phyloP scores from a whole-genome alignment of 2,329 filamentous ascomycete genomes.

The Knufia petricola region DNA sequence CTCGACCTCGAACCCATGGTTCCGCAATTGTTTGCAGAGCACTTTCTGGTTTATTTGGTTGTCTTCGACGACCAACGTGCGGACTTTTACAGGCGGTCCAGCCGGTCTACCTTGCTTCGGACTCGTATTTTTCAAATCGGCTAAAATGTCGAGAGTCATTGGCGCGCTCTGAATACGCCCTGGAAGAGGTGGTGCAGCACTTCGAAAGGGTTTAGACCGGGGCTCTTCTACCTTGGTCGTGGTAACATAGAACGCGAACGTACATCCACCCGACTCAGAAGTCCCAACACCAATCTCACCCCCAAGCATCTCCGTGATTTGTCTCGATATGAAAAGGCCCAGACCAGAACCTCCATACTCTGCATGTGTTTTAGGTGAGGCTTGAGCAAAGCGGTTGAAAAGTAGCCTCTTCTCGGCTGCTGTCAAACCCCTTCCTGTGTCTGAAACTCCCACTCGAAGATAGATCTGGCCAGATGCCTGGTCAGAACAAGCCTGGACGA shows the following conservation, averaged over 20 bases:
- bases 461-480: neutral
- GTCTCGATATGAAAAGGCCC: conserved; percentile 66
- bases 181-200: neutral
- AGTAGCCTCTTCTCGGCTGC: conserved; percentile 62
- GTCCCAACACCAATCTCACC: conserved; percentile 64
- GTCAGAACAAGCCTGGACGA: neutral
- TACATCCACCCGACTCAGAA: conserved; percentile 44
- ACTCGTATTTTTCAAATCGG: neutral
- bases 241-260: conserved; percentile 49
- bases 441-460: conserved; percentile 26
- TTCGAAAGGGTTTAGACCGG: neutral
- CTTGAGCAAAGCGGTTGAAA: conserved; percentile 71
- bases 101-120: neutral
- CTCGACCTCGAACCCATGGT: conserved; percentile 25
- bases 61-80: conserved; percentile 34
- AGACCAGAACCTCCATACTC: conserved; percentile 71
- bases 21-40: conserved; percentile 27
- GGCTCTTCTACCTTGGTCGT: conserved; percentile 24
- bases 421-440: conserved; percentile 65
- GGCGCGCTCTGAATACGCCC: neutral
- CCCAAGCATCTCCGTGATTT: conserved; percentile 67
- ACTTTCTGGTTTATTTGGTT: conserved; percentile 33
- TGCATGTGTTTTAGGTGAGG: conserved; percentile 63
- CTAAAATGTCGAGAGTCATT: neutral
- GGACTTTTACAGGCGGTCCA: conserved; percentile 8